Base-by-base conservation (phyloP, 2,329 filamentous ascomycete species). In the Zopfia rhizophila region DNA sequence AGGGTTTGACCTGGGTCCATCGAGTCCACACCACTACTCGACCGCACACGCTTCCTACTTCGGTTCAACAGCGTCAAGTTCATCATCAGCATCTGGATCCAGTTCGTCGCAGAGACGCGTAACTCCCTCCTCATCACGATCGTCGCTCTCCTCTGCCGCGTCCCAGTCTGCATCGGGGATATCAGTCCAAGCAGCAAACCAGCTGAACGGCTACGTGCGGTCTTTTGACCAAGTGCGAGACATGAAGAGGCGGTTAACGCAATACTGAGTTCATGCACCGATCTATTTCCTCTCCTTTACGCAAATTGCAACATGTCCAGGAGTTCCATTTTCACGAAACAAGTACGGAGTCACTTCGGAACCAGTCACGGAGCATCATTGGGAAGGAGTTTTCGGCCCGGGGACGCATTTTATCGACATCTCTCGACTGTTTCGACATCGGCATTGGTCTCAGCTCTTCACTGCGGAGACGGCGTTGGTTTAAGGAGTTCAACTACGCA, bases 181-280 rank as follows among this genome's bases (percentile, higher is more conserved):
- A 55, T 91, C 91, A 3, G 86, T 89, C 55, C 88, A 89, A 72
- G 87, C 89, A 19, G 85, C 85, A 62, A 86, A 84, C 71, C 91
- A 96, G 70, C 82, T 97, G 24, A 85, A 87, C 66, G 87, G 88
- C 58, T 97, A 97, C 72, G 89, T 90, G 57, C 89, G 88, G 66
- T 91, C 89, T 2, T 96, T 97, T 69, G 92, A 97, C 72, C 89
- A 91, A 57, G 86, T 88, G 46, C 82, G 89, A 73, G 85, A 75
- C 81, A 62, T 70, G 42, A 75, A 75, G 65, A 72, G 76, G 58
- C 63, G 74, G 60, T 64, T 64, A 51, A 72, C 65, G 10, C 62
- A 64, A 45, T 67, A 66, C 56, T 67, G 54, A 45, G 27, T 38
- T 14, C 23, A 29, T 18, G 12, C 18, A 5, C 17, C 36, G 29